Base-by-base conservation (phyloP, 2,329 filamentous ascomycete genomes). In the Podosphaera aphanis region DNA sequence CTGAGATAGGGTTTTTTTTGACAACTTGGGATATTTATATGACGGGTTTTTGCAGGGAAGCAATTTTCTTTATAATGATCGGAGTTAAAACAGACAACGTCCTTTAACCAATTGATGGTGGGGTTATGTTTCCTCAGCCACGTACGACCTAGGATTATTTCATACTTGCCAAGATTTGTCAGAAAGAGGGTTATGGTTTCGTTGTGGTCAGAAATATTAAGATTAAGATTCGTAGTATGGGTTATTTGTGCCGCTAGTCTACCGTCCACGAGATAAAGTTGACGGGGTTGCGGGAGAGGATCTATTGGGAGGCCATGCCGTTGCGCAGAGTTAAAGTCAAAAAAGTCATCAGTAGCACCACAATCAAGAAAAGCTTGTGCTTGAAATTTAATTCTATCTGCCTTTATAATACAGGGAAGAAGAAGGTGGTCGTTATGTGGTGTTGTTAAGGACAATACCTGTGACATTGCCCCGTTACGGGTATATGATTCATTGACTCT, bases 81-180 rank as follows among this genome's bases (percentile, higher is more conserved):
- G 2, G 42, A 43, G 6, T 15, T 33, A 21, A 43, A 35, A 43
- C 13, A 7, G 6, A 35, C 29, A 20, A 8, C 6, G 16, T 43
- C 42, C 8, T 35, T 13, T 6, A 13, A 19, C 42, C 42, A 43
- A 43, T 35, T 13, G 8, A 43, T 19, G 15, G 20, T 21, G 11
- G 29, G 42, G 10, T 43, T 43, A 21, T 43, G 42, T 13, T 43
- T 43, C 15, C 27, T 35, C 11, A 35, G 27, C 42, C 42, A 43
- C 19, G 33, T 43, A 20, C 42, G 42, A 5, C 42, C 25, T 8
- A 27, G 21, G n/a, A 27, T 42, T 4, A 42, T 10, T 21, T 27
- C 39, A n/a, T 8, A 42, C 7, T 42, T 42, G 6, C 21, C 39
- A 5, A 42, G 23, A 27, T 25, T 27, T 42, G 19, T 27, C 3